phyloP scores from a whole-genome alignment of 441 rosid species.

The Adansonia madagascariensis region DNA sequence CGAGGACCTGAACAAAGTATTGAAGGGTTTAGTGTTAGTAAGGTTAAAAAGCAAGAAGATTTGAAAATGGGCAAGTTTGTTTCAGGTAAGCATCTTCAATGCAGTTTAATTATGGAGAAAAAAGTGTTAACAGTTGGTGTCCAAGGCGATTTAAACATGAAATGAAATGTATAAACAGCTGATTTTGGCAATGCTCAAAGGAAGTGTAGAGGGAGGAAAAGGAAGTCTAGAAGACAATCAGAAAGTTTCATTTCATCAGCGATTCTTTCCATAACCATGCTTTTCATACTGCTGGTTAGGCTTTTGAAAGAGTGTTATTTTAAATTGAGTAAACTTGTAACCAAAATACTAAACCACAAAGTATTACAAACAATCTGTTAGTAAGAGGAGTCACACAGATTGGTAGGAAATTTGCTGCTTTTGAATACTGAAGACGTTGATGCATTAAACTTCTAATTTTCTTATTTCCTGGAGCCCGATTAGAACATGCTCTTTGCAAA shows the following conservation, averaged over 20 bases:
- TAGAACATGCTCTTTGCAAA: neutral
- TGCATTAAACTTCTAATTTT: neutral
- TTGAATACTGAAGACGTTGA: neutral
- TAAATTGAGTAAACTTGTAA: neutral
- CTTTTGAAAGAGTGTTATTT: neutral
- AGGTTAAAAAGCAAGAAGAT: neutral
- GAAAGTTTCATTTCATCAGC: slow-evolving; percentile 35
- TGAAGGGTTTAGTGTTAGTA: slow-evolving; percentile 15
- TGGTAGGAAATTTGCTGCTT: neutral
- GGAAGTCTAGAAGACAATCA: slow-evolving; percentile 27
- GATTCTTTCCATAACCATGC: slow-evolving; percentile 34
- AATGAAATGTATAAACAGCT: slow-evolving; percentile 19
- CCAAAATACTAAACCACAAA: neutral
- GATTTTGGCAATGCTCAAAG: slow-evolving; percentile 26
- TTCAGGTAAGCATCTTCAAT: neutral
- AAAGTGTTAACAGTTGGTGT: slow-evolving; percentile 4
- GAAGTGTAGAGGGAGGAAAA: slow-evolving; percentile 39
- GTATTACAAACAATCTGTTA: neutral
- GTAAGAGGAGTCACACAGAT: neutral
- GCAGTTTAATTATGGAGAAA: neutral
- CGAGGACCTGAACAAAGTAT: slow-evolving; percentile 22
- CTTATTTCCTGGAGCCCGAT: neutral
- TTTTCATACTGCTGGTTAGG: slow-evolving; percentile 8
- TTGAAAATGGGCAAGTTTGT: slow-evolving; percentile 8
- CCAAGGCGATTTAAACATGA: neutral